phyloP scores from a whole-genome alignment of 2,329 filamentous ascomycete species.

The Diaporthe citri region DNA sequence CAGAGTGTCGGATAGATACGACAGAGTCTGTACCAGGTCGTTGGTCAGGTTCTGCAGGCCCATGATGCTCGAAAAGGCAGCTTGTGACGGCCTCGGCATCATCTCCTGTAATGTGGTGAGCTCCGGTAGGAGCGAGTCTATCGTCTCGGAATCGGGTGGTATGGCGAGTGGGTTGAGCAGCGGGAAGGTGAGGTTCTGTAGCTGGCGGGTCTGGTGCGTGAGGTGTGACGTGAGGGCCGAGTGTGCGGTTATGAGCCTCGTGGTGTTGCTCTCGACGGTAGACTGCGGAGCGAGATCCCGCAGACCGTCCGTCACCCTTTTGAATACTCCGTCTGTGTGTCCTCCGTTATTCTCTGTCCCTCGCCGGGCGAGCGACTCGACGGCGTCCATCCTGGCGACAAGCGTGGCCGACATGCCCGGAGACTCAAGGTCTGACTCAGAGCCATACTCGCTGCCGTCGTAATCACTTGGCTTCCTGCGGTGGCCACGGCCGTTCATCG shows the following conservation, averaged over 20 bases:
- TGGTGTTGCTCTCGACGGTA: conserved; percentile 78
- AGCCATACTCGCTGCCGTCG: conserved; percentile 81
- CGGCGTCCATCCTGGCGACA: conserved; percentile 77
- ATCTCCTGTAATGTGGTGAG: conserved; percentile 73
- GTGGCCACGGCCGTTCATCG: conserved; percentile 59
- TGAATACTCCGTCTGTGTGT: conserved; percentile 74
- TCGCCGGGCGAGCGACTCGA: conserved; percentile 77
- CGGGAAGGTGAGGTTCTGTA: conserved; percentile 79
- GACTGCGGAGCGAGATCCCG: conserved; percentile 80
- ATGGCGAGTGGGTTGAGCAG: conserved; percentile 77
- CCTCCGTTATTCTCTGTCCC: conserved; percentile 76
- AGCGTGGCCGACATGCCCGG: conserved; percentile 76
- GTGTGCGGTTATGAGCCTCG: conserved; percentile 80
- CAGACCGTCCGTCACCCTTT: conserved; percentile 76
- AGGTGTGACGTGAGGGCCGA: conserved; percentile 81
- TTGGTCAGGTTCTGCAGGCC: conserved; percentile 78
- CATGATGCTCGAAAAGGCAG: conserved; percentile 74
- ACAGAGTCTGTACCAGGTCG: conserved; percentile 83
- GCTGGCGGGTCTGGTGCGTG: conserved; percentile 78
- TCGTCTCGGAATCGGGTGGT: conserved; percentile 72
- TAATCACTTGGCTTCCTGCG: conserved; percentile 70
- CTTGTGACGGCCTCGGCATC: conserved; percentile 74
- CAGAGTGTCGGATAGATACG: conserved; percentile 88
- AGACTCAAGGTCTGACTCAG: conserved; percentile 77
- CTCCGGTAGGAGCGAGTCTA: conserved; percentile 78